A percentile compares a stretch with the other conserved stretches of the same genome.
Evolutionary conservation across 768 basidiomycete genomes (phyloP).

Genomic region (Hemileccinum rubropunctum): DNA sequence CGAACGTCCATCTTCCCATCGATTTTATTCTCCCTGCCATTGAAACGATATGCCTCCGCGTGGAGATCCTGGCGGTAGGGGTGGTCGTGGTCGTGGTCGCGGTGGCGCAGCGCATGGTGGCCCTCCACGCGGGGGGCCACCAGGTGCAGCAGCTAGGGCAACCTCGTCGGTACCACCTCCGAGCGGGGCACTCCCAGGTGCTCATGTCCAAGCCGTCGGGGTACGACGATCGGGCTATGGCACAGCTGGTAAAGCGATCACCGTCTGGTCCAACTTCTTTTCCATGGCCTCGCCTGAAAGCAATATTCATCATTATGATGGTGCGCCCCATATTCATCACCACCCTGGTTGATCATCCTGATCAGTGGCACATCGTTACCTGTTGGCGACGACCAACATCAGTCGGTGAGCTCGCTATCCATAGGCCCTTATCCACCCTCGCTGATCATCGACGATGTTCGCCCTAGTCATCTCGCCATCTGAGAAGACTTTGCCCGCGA

Average conservation of each 20-base stretch:
- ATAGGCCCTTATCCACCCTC: not conserved
- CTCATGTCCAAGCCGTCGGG: conserved; percentile 53
- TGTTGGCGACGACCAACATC: not conserved
- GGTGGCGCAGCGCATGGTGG: conserved; percentile 29
- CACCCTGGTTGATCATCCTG: conserved; percentile 14
- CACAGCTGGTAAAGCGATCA: conserved; percentile 45
- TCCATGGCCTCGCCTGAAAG: conserved; percentile 54
- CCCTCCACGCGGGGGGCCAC: conserved; percentile 28
- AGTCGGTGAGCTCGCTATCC: conserved; percentile 20
- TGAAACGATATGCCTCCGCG: conserved; percentile 39
- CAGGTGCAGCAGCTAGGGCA: conserved; percentile 16
- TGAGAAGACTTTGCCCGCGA: conserved; percentile 65
- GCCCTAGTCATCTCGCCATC: conserved; percentile 58
- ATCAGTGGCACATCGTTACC: conserved; percentile 11
- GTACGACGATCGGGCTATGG: conserved; percentile 70
- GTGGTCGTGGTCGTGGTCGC: conserved; percentile 26
- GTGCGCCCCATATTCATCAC: conserved; percentile 44
- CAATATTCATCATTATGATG: conserved; percentile 77
- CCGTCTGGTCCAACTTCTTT: conserved; percentile 61
- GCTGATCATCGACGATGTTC: conserved; percentile 13
- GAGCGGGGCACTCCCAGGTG: conserved; percentile 29
- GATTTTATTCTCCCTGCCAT: not conserved
- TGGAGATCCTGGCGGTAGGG: conserved; percentile 24
- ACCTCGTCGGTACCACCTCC: conserved; percentile 30
- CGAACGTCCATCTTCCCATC: conserved; percentile 18